Conservation (phyloP, 257 asterid genomes). For the Gardenia jasminoides region DNA sequence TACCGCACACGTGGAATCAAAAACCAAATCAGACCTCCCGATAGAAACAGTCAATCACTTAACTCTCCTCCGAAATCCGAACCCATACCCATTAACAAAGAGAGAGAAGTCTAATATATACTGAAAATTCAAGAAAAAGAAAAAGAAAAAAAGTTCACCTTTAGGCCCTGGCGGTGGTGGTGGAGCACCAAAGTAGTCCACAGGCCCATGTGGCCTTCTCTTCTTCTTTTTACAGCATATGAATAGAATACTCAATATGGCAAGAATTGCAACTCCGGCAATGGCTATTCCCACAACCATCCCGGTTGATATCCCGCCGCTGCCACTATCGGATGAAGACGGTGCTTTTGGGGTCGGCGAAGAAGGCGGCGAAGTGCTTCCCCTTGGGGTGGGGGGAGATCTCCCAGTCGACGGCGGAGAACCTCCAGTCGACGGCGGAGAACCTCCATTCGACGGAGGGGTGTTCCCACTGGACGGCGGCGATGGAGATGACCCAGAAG, state of each 20-base stretch:
- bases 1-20: background rate
- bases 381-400: constrained; percentile 27
- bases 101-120: background rate
- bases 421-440: constrained; percentile 22
- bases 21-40: background rate
- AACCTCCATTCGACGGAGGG: constrained; percentile 22
- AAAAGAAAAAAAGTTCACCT: constrained; percentile 38
- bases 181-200: constrained; percentile 49
- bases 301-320: constrained; percentile 43
- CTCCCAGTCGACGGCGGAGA: constrained; percentile 5
- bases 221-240: constrained; percentile 62
- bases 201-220: constrained; percentile 45
- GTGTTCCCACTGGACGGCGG: constrained; percentile 27
- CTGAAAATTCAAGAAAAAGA: background rate
- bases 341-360: constrained; percentile 28
- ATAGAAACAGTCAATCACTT: background rate
- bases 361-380: constrained; percentile 23
- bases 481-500: constrained; percentile 29
- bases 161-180: constrained; percentile 70
- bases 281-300: constrained; percentile 63
- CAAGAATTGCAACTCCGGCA: constrained; percentile 58
- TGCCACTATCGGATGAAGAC: constrained; percentile 29
- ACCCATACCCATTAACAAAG: background rate
- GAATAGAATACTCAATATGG: constrained; percentile 43
- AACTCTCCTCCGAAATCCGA: background rate